Conservation (phyloP, 208 protist genomes). For the Trypanosoma lewisi region DNA sequence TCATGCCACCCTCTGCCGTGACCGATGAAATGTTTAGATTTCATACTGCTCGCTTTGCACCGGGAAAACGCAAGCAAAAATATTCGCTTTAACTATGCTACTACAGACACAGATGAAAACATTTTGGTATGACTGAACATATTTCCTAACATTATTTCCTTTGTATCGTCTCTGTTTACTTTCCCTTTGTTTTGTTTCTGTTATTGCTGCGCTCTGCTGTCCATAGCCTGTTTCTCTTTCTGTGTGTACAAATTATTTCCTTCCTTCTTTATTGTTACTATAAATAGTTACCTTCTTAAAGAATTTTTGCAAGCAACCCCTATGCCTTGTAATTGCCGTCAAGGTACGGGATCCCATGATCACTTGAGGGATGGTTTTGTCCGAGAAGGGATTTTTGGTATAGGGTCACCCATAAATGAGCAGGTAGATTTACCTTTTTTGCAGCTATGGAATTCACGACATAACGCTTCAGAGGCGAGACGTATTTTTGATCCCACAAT, state of each 20-base stretch:
- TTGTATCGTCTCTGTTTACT: no score
- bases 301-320: neutral
- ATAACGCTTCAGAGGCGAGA: conserved; percentile 39
- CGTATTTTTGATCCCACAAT: conserved; percentile 55
- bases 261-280: conserved; percentile 11
- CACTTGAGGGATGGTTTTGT: conserved; percentile 70
- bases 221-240: no score
- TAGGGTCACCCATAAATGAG: conserved; percentile 62
- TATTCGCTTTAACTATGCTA: neutral
- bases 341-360: conserved; percentile 68
- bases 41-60: conserved; percentile 72
- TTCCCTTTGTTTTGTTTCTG: no score
- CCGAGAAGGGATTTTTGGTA: conserved; percentile 61
- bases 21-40: conserved; percentile 98
- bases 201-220: conserved; percentile 4
- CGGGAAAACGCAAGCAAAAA: conserved; percentile 53
- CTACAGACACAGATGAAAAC: no score
- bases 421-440: conserved; percentile 54
- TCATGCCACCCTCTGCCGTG: conserved; percentile 98
- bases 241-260: neutral
- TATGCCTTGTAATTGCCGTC: conserved; percentile 88
- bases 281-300: neutral
- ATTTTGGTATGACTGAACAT: no score
- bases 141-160: no score
- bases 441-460: conserved; percentile 70